Conservation (phyloP, 306 rosid species). For the Lathyrus sativus region DNA sequence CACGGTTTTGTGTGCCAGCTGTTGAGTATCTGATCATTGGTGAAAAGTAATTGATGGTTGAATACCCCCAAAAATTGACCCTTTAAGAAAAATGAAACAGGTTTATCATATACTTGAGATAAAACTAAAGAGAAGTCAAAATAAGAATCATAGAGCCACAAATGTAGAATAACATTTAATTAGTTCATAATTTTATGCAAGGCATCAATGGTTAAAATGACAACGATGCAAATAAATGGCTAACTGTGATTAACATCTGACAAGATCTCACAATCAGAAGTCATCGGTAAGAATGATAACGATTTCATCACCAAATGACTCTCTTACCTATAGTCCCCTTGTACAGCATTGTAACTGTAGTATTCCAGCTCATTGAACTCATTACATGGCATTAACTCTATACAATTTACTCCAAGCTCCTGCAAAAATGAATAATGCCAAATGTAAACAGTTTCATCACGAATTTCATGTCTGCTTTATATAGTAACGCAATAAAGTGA, state of each 20-base stretch:
- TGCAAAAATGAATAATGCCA: conserved; percentile 51
- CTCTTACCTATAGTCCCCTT: conserved; percentile 74
- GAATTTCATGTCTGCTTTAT: conserved; percentile 22
- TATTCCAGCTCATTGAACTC: conserved; percentile 95
- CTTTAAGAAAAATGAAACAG: conserved; percentile 45
- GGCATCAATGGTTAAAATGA: conserved; percentile 22
- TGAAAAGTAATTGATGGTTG: conserved; percentile 87
- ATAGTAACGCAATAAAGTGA: not conserved
- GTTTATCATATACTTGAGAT: conserved; percentile 28
- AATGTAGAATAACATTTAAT: conserved; percentile 19
- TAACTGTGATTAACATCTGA: conserved; percentile 16
- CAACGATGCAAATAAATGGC: conserved; percentile 12
- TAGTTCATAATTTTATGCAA: conserved; percentile 22
- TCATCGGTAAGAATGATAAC: conserved; percentile 14
- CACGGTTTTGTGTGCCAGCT: conserved; percentile 71
- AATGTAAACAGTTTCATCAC: conserved; percentile 36
- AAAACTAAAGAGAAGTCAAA: conserved; percentile 4
- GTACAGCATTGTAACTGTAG: conserved; percentile 76
- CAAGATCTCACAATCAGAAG: conserved; percentile 13
- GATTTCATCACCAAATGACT: conserved; percentile 30
- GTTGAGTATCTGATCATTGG: conserved; percentile 96
- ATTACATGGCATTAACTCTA: conserved; percentile 96
- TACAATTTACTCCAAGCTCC: conserved; percentile 95
- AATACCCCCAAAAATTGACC: conserved; percentile 98
- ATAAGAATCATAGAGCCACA: conserved; percentile 20